Conservation (phyloP, 139 green algal species). For the Astrephomene gubernaculifera region DNA sequence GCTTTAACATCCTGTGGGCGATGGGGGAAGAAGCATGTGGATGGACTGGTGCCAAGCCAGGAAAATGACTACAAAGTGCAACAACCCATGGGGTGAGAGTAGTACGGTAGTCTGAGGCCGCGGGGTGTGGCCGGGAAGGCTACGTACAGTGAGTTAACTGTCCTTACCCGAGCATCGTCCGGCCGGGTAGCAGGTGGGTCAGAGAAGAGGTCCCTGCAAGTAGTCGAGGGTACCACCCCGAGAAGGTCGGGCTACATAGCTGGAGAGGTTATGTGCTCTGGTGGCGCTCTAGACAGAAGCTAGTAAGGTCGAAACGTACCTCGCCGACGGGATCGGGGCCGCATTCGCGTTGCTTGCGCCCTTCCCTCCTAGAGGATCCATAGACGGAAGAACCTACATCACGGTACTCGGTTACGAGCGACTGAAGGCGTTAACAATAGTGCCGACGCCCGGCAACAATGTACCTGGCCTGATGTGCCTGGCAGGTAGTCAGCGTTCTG, state of each 20-base stretch:
- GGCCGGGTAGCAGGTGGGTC: not conserved
- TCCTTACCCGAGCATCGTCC: conserved; percentile 11
- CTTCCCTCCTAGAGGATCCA: conserved; percentile 2
- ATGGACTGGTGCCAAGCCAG: too few species aligned
- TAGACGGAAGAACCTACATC: not conserved
- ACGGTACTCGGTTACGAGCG: too few species aligned
- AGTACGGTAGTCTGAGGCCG: too few species aligned
- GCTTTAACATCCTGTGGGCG: conserved; percentile 18
- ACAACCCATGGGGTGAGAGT: too few species aligned
- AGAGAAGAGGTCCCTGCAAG: conserved; percentile 22
- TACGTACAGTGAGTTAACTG: too few species aligned
- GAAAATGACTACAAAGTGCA: too few species aligned
- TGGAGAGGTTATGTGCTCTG: too few species aligned
- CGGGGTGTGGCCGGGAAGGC: too few species aligned
- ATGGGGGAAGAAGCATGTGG: too few species aligned
- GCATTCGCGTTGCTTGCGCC: not conserved
- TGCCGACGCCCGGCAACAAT: not conserved
- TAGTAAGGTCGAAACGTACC: conserved; percentile 4
- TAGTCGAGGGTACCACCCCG: not conserved
- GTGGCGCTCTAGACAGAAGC: too few species aligned
- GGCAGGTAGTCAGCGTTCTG: conserved; percentile 16
- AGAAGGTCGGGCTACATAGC: too few species aligned
- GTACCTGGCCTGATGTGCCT: conserved; percentile 16
- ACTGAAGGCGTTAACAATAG: too few species aligned
- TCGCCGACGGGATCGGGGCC: conserved; percentile 9